Evolutionary conservation across 352 stramenopile genomes (phyloP).

Genomic region (Globisporangium alternatum): DNA sequence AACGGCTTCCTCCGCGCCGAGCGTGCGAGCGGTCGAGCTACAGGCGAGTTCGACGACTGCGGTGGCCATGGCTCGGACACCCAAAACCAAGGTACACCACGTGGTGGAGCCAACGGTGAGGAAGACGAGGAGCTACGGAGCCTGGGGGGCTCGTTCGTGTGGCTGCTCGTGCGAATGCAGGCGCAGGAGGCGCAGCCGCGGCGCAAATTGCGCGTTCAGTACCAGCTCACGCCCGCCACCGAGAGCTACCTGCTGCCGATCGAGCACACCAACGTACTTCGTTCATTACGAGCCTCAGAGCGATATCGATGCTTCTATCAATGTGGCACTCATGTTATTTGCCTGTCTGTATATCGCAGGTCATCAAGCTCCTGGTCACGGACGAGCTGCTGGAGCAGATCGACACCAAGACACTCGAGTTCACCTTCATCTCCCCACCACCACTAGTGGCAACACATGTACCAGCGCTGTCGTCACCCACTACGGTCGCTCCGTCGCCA

Average conservation of each 20-base stretch:
- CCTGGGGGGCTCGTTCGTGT: conserved; percentile 36
- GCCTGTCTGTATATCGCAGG: conserved; percentile 16
- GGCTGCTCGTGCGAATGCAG: conserved; percentile 51
- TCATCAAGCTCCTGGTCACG: conserved; percentile 52
- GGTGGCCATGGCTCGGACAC: conserved; percentile 1
- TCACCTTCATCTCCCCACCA: conserved; percentile 37
- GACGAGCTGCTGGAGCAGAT: conserved; percentile 46
- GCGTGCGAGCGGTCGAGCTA: not conserved
- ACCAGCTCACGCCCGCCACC: conserved; percentile 45
- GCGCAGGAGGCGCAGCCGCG: conserved; percentile 3
- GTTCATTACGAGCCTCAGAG: not conserved
- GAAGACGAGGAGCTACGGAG: conserved; percentile 17
- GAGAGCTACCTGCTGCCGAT: conserved; percentile 52
- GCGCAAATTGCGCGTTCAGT: conserved; percentile 34
- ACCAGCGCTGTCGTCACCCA: not conserved
- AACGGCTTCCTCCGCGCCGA: conserved; percentile 39
- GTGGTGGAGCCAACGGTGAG: not conserved
- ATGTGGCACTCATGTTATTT: not conserved
- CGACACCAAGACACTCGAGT: conserved; percentile 33
- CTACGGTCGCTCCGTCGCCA: not conserved
- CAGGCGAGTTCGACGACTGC: conserved; percentile 14
- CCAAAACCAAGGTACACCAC: not conserved
- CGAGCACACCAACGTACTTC: conserved; percentile 48
- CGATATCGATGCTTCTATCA: not conserved
- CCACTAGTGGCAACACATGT: not conserved